phyloP scores from a whole-genome alignment of 106 monocot genomes.

The Dioscorea zingiberensis region DNA sequence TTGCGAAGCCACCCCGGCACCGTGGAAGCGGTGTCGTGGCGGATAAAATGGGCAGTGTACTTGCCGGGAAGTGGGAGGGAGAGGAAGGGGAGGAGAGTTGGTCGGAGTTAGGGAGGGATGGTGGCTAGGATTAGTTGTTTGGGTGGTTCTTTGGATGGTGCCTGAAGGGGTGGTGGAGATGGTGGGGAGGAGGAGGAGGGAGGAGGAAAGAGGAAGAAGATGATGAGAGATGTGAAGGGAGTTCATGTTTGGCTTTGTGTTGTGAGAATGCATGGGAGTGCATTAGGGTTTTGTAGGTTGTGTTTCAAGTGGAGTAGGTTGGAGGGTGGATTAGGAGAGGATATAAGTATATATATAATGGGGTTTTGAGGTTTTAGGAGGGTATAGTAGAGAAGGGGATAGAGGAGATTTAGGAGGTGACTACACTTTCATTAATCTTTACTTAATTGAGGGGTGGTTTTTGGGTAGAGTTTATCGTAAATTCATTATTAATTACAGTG shows the following conservation, averaged over 20 bases:
- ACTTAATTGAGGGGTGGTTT: too few species aligned
- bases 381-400: too few species aligned
- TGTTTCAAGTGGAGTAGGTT: conserved; percentile 5
- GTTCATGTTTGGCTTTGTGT: too few species aligned
- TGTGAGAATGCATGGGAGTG: neutral
- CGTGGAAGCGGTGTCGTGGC: conserved; percentile 32
- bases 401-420: too few species aligned
- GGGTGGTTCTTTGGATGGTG: conserved; percentile 34
- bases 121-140: conserved; percentile 63
- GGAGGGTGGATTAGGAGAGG: conserved; percentile 4
- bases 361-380: too few species aligned
- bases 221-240: neutral
- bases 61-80: conserved; percentile 55
- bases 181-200: neutral
- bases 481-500: too few species aligned
- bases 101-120: conserved; percentile 24
- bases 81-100: conserved; percentile 40
- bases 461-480: too few species aligned
- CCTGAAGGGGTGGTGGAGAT: conserved; percentile 14
- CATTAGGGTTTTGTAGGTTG: neutral
- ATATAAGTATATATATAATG: too few species aligned
- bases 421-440: too few species aligned
- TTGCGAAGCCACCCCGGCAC: conserved; percentile 64
- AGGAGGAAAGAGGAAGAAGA: conserved; percentile 4
- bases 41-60: conserved; percentile 50